These are phyloP conservation scores for Bifiguratus adelaidae DNA, from an alignment of 192 early-diverging fungal species.

Conservation along the genomic window DNA sequence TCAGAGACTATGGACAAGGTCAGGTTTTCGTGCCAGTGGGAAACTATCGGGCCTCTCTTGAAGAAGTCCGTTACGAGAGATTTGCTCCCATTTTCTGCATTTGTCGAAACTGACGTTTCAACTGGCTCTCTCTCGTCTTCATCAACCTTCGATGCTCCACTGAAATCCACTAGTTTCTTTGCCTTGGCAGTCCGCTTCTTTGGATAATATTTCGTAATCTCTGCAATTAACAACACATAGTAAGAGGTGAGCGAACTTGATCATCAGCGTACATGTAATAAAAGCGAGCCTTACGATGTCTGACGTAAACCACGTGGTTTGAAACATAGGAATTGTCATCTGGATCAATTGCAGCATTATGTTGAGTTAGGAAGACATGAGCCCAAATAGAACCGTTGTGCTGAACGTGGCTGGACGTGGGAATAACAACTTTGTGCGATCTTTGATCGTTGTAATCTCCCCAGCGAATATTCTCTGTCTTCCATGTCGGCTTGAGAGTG, in stretches of 20 bases:
- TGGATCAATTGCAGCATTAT: conserved; percentile 29
- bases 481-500: conserved; percentile 22
- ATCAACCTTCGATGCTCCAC: conserved; percentile 9
- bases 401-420: conserved; percentile 21
- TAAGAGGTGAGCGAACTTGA: no score
- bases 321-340: conserved; percentile 14
- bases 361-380: conserved; percentile 42
- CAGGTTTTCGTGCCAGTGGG: conserved; percentile 74
- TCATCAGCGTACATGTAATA: no score
- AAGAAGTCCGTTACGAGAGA: not conserved
- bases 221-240: conserved; percentile 11
- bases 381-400: conserved; percentile 48
- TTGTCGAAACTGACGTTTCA: conserved; percentile 11
- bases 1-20: conserved; percentile 52
- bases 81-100: conserved; percentile 2
- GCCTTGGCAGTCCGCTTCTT: conserved; percentile 35
- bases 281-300: conserved; percentile 30
- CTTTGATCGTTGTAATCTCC: conserved; percentile 29
- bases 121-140: conserved; percentile 13
- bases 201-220: conserved; percentile 33
- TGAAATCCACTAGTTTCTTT: conserved; percentile 37
- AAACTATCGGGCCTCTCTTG: conserved; percentile 33
- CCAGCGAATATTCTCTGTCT: conserved; percentile 19
- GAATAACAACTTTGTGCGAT: conserved; percentile 27
- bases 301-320: conserved; percentile 29